Conservation (phyloP, 2,329 filamentous ascomycete species). For the Onygenales sp. region DNA sequence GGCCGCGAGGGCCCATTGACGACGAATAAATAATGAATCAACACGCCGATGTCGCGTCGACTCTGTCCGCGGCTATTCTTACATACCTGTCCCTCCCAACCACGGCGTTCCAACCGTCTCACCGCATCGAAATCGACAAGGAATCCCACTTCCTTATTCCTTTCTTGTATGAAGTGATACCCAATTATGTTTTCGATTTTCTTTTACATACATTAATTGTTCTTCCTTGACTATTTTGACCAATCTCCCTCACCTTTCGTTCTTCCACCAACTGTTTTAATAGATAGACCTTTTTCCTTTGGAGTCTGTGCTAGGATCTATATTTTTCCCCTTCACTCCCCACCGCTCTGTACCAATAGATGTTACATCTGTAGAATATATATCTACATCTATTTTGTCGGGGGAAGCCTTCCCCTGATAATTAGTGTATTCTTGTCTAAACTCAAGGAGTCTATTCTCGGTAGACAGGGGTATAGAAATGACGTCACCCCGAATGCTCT, state of each 20-base stretch:
- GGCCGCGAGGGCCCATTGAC: neutral
- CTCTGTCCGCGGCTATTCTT: neutral
- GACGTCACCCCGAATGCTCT: too few relatives aligned
- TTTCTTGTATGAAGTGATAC: slow-evolving; percentile 1
- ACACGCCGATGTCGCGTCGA: too few relatives aligned
- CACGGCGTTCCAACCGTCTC: neutral
- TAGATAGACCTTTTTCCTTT: neutral
- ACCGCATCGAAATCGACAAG: neutral
- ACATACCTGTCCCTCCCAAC: neutral
- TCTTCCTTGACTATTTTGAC: too few relatives aligned
- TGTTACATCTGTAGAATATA: neutral
- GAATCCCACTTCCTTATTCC: neutral
- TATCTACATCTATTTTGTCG: too few relatives aligned
- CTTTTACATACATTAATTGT: neutral
- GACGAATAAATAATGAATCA: neutral
- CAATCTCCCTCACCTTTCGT: too few relatives aligned
- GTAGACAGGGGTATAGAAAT: too few relatives aligned
- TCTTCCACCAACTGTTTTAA: neutral
- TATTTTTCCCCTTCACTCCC: neutral
- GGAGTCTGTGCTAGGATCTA: neutral
- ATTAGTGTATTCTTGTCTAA: too few relatives aligned
- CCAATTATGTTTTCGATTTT: neutral
- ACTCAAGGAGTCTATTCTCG: too few relatives aligned
- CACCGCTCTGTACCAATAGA: too few relatives aligned
- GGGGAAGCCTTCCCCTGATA: too few relatives aligned